Evolutionary conservation across 202 grass and related monocot genomes (phyloP), one percentile per base, ranked within the genome.

Genomic region (Setaria italica): DNA sequence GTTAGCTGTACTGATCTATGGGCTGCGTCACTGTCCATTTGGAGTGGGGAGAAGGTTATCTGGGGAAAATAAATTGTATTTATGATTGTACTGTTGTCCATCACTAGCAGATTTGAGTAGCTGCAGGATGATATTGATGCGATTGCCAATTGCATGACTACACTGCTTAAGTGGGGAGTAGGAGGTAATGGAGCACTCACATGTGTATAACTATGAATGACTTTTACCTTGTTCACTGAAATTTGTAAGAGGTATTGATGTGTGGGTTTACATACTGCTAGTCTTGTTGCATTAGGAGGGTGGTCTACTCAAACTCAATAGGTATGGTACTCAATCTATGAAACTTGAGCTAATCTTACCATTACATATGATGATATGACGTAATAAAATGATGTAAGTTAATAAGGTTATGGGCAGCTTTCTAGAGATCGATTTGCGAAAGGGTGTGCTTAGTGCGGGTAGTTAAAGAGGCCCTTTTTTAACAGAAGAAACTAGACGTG

Each of bases 1-100:
- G 64, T 86, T 82, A 78, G 73, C 21, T 87, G 39, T 73, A 45
- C 73, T 74, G 67, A 53, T 67, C 13, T 63, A 67, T 59, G 57
- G 72, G 39, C 73, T 70, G 67, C 3, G 11, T 79, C 73, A 25
- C 14, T 50, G 66, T 67, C 72, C 84, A 78, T 29, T 46, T 67
- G 45, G 55, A 72, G 45, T 20, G 14, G 34, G 32, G 78, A 86
- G 68, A 85, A 89, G 59, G 48, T 62, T 73, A 41, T 57, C 15
- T 37, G 43, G 79, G 72, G 37, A 12, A 51, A 11, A 57, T 45
- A 54, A 89, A 54, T 81, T 67, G 25, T 11, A 66, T 70, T 76
- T 82, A 82, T 77, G 78, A 19, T 53, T 20, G 70, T 76, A 76
- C 63, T 76, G 0, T 65, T 9, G 0, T 80, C 67, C 34, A 70